phyloP scores from a whole-genome alignment of 345 rosid species.

The Aquilaria sinensis region DNA sequence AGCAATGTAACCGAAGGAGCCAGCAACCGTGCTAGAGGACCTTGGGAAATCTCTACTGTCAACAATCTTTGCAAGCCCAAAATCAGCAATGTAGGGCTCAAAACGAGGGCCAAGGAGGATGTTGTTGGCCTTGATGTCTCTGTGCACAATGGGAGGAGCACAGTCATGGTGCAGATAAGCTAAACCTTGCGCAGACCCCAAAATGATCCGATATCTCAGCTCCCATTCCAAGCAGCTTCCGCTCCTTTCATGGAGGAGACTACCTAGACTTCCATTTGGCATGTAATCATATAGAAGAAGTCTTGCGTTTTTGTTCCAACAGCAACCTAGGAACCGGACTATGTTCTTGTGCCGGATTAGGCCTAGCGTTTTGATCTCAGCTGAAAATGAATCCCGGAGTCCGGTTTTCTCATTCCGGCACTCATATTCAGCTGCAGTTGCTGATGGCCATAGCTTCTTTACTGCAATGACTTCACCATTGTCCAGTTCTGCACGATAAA shows the following conservation, averaged over 20 bases:
- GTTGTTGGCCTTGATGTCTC: conserved; percentile 94
- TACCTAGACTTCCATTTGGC: conserved; percentile 82
- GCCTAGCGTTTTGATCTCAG: conserved; percentile 87
- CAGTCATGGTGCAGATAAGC: conserved; percentile 94
- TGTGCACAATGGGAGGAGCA: conserved; percentile 81
- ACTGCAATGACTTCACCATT: conserved; percentile 69
- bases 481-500: conserved; percentile 69
- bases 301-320: conserved; percentile 75
- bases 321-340: conserved; percentile 82
- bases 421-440: conserved; percentile 27
- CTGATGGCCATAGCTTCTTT: conserved; percentile 75
- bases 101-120: conserved; percentile 76
- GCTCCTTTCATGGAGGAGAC: conserved; percentile 64
- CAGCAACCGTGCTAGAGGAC: conserved; percentile 87
- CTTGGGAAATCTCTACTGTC: conserved; percentile 66
- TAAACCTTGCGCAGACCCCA: conserved; percentile 87
- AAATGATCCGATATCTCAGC: conserved; percentile 56
- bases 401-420: conserved; percentile 37
- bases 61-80: conserved; percentile 84
- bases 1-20: conserved; percentile 95
- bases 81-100: conserved; percentile 88
- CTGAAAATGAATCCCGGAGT: conserved; percentile 77
- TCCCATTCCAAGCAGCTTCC: conserved; percentile 70
- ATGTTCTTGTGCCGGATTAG: conserved; percentile 84
- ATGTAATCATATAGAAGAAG: conserved; percentile 84